Evolutionary conservation across 2,329 filamentous ascomycete genomes (phyloP).

Genomic region (Neoascochyta sp.): DNA sequence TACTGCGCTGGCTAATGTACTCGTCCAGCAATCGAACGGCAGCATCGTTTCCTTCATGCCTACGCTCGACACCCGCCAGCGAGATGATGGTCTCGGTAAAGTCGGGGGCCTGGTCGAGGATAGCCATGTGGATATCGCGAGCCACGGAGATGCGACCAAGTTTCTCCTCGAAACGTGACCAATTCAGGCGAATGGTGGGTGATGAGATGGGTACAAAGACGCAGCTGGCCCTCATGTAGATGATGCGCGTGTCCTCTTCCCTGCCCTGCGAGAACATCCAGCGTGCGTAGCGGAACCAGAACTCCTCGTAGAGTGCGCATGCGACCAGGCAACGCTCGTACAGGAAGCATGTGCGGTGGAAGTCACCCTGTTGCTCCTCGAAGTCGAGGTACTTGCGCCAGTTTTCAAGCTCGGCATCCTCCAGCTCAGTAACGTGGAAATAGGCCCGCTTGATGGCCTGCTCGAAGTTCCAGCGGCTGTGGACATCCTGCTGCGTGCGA

Average conservation of each 20-base stretch:
- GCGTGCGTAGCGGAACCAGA: constrained; percentile 94
- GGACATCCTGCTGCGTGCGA: constrained; percentile 79
- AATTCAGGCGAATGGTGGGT: constrained; percentile 80
- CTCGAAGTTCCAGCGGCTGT: constrained; percentile 91
- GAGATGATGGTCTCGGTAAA: constrained; percentile 86
- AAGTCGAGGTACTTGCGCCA: constrained; percentile 98
- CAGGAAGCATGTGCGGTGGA: constrained; percentile 69
- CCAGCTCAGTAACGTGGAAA: constrained; percentile 92
- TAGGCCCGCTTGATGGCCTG: constrained; percentile 93
- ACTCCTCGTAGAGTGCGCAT: constrained; percentile 92
- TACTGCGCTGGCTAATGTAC: constrained; percentile 69
- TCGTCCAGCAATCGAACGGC: constrained; percentile 79
- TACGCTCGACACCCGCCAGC: constrained; percentile 79
- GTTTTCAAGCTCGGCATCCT: constrained; percentile 77
- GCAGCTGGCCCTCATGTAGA: constrained; percentile 82
- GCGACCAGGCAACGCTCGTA: constrained; percentile 94
- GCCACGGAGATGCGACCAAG: constrained; percentile 72
- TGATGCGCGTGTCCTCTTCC: constrained; percentile 84
- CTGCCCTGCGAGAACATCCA: constrained; percentile 81
- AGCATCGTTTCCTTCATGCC: constrained; percentile 77
- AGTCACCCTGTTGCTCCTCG: constrained; percentile 81
- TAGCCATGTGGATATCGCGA: constrained; percentile 76
- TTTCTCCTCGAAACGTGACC: constrained; percentile 92
- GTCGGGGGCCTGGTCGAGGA: constrained; percentile 71
- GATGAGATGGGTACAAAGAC: constrained; percentile 83